Base-by-base conservation (phyloP, 75 land plant genomes). In the Pinus taeda region DNA sequence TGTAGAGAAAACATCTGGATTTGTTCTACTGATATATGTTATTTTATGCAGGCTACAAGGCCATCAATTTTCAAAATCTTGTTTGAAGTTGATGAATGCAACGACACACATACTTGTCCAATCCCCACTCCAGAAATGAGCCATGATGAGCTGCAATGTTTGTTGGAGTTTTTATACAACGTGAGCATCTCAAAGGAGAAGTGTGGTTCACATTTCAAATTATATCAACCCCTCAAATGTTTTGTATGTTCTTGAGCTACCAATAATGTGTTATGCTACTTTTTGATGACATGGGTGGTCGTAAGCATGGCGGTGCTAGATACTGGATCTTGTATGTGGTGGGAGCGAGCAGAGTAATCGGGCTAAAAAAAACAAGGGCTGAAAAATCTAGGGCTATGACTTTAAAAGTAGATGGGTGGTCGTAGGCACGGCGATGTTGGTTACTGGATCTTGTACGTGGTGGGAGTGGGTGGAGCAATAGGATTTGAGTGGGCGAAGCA, bases 151-250 rank as follows among this genome's bases (percentile, higher is more conserved):
- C 88, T 94, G 63, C 75, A 74, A 33, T 79, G 83, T 57, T 76
- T 94, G 20, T 73, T 94, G 17, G 89, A 92, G 81, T 94, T 94
- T 70, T 83, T 94, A 49, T 94, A 94, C 79, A 79, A 64, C 53
- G 97, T 92, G 14, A 80, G 62, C 59, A 64, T 94, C 42, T 77
- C 92, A 17, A 59, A 60, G 58, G 89, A 85, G 12, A 80, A 75
- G 33, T 74, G 97, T 90, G 78, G 65, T 70, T 6, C 79, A 59
- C 17, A 81, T 94, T 57, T 65, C 86, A 17, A 45, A 42, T 42
- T 81, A 84, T 20, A 78, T 94, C 77, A 76, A 76, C 71, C 73
- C 86, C 17, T 79, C 81, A 7, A 94, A 83, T 75, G 96, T 79
- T 13, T 82, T 93, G 63, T 88, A 92, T 21, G 77, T 92, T 21